phyloP scores from a whole-genome alignment of 2,329 filamentous ascomycete genomes.

The Nannizziopsis arthrosporioides region DNA sequence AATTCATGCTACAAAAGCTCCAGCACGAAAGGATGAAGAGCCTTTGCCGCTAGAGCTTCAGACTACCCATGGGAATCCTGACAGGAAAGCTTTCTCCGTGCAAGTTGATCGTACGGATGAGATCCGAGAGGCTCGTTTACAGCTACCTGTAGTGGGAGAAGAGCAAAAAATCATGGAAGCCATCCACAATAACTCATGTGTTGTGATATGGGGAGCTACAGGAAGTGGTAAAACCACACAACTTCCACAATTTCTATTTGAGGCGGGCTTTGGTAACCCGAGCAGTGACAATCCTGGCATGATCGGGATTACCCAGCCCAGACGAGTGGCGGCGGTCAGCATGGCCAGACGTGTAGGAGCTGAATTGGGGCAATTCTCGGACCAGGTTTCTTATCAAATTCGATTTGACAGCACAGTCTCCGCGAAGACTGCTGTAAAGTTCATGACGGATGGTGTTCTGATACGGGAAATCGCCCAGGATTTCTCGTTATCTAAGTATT shows the following conservation, averaged over 20 bases:
- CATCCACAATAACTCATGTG: conserved; percentile 78
- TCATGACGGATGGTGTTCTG: conserved; percentile 97
- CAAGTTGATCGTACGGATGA: conserved; percentile 56
- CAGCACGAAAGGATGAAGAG: conserved; percentile 30
- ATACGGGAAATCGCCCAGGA: conserved; percentile 85
- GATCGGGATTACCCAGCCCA: conserved; percentile 89
- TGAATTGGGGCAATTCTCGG: conserved; percentile 67
- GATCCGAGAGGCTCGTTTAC: conserved; percentile 65
- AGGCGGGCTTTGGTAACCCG: conserved; percentile 76
- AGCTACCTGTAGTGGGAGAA: conserved; percentile 81
- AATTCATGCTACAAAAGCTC: conserved; percentile 24
- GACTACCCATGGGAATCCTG: conserved; percentile 32
- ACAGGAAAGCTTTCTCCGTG: conserved; percentile 66
- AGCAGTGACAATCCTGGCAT: conserved; percentile 73
- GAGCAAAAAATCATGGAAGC: conserved; percentile 98
- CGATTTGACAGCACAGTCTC: conserved; percentile 80
- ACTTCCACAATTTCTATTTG: conserved; percentile 88
- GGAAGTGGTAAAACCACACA: conserved; percentile 98
- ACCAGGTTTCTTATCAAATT: conserved; percentile 81
- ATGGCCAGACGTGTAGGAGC: conserved; percentile 87
- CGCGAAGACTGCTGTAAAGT: conserved; percentile 80
- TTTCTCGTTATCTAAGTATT: conserved; percentile 79
- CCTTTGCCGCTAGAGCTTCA: conserved; percentile 31
- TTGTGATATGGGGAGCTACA: conserved; percentile 87
- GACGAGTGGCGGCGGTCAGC: conserved; percentile 88